These are phyloP conservation scores for Cutaneotrichosporon curvatum DNA, from an alignment of 1,284 basidiomycete species.

Conservation along the genomic window DNA sequence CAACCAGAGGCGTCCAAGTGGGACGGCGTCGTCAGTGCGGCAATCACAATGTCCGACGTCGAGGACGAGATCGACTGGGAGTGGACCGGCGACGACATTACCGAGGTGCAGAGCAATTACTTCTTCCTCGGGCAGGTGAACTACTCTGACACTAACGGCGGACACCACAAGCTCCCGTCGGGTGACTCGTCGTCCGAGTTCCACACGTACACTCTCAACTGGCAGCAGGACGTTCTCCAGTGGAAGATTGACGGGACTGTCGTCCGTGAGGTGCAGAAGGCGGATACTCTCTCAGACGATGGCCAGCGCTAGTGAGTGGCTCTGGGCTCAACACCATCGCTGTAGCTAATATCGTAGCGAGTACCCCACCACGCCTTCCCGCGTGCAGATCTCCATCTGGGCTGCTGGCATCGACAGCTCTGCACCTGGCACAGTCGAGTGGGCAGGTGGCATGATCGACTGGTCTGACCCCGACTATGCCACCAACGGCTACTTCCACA, in stretches of 20 bases:
- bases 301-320: constrained; percentile 35
- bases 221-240: constrained; percentile 60
- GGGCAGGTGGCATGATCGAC: constrained; percentile 72
- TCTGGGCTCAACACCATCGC: too few relatives aligned
- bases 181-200: constrained; percentile 60
- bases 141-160: constrained; percentile 44
- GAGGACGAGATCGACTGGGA: constrained; percentile 83
- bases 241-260: constrained; percentile 64
- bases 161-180: constrained; percentile 48
- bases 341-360: too few relatives aligned
- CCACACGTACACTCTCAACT: constrained; percentile 75
- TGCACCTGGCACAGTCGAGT: constrained; percentile 62
- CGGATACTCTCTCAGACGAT: constrained; percentile 51
- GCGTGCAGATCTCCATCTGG: constrained; percentile 73
- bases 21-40: constrained; percentile 69
- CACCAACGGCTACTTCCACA: constrained; percentile 44
- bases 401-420: constrained; percentile 60
- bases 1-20: constrained; percentile 48
- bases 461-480: constrained; percentile 67
- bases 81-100: constrained; percentile 49
- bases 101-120: constrained; percentile 64
- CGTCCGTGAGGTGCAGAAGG: constrained; percentile 60
- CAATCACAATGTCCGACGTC: constrained; percentile 76
- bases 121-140: constrained; percentile 58
- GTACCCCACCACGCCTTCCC: constrained; percentile 68